Evolutionary conservation across 2,329 filamentous ascomycete species (phyloP).

Genomic region (Stachybotrys chlorohalonatus): DNA sequence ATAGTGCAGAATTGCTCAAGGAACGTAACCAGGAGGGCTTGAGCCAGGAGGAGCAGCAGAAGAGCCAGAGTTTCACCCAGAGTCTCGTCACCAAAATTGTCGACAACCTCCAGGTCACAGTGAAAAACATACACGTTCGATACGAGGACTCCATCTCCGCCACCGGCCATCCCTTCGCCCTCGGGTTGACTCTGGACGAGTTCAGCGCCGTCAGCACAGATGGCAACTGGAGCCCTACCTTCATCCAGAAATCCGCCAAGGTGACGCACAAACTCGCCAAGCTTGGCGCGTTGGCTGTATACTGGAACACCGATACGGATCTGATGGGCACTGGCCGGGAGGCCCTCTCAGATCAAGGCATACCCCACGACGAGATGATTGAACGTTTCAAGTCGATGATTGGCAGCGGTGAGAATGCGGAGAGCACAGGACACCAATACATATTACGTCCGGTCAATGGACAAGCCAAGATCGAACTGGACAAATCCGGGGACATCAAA

Average conservation of each 20-base stretch:
- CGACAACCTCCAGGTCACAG: conserved; percentile 93
- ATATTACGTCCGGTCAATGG: conserved; percentile 94
- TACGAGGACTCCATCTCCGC: conserved; percentile 97
- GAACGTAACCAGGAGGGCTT: conserved; percentile 88
- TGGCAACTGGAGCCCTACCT: conserved; percentile 88
- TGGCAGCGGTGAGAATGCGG: conserved; percentile 53
- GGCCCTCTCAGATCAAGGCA: conserved; percentile 43
- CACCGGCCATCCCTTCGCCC: conserved; percentile 87
- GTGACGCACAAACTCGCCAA: conserved; percentile 92
- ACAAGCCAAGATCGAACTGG: conserved; percentile 86
- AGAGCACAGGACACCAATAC: conserved; percentile 63
- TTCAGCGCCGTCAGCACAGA: conserved; percentile 97
- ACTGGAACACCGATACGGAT: conserved; percentile 94
- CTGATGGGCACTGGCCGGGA: conserved; percentile 78
- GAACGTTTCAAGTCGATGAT: conserved; percentile 72
- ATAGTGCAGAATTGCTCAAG: conserved; percentile 90
- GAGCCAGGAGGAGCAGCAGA: conserved; percentile 90
- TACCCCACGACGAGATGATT: conserved; percentile 69
- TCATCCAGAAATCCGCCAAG: conserved; percentile 76
- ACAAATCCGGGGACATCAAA: conserved; percentile 78
- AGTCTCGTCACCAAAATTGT: conserved; percentile 94
- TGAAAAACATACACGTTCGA: conserved; percentile 97
- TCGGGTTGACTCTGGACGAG: conserved; percentile 86
- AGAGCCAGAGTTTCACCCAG: conserved; percentile 95
- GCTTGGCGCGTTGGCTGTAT: conserved; percentile 80